phyloP scores from a whole-genome alignment of 495 filamentous ascomycete species.

The Lichenothelia convexa region DNA sequence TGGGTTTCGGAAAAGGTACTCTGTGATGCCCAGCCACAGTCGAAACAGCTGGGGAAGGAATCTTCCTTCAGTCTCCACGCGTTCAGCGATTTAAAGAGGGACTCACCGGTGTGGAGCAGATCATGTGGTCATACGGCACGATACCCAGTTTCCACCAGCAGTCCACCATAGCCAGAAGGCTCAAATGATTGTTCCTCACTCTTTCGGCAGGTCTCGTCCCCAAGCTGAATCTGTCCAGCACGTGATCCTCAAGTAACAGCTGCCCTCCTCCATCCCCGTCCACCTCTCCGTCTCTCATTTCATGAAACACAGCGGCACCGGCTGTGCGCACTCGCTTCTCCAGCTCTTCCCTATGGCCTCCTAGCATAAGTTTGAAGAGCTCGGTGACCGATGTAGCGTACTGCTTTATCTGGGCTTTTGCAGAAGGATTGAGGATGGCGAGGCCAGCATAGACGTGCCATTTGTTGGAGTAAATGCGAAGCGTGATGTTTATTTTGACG shows the following conservation, averaged over 20 bases:
- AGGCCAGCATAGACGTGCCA: conserved; percentile 98
- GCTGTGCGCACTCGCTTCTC: conserved; percentile 59
- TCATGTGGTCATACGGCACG: conserved; percentile 97
- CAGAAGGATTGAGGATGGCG: conserved; percentile 85
- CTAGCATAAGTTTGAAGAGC: conserved; percentile 89
- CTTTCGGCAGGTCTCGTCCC: conserved; percentile 41
- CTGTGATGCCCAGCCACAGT: conserved; percentile 91
- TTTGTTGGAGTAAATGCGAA: conserved; percentile 94
- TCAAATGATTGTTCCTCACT: conserved; percentile 78
- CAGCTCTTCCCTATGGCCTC: conserved; percentile 64
- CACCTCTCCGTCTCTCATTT: too few relatives aligned
- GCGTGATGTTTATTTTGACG: conserved; percentile 93
- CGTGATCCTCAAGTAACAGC: conserved; percentile 58
- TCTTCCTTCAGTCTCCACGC: not conserved
- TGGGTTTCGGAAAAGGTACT: conserved; percentile 81
- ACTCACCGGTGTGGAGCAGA: conserved; percentile 80
- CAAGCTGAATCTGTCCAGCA: conserved; percentile 75
- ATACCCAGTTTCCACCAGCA: conserved; percentile 90
- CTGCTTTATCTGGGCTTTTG: conserved; percentile 79
- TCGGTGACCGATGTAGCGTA: conserved; percentile 87
- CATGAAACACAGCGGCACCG: conserved; percentile 58
- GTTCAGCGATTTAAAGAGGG: not conserved
- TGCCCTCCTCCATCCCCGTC: conserved; percentile 33
- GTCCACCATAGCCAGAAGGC: conserved; percentile 93
- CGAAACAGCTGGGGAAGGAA: conserved; percentile 51